These are phyloP conservation scores for Exophiala mesophila DNA, from an alignment of 2,329 filamentous ascomycete genomes.

Conservation along the genomic window DNA sequence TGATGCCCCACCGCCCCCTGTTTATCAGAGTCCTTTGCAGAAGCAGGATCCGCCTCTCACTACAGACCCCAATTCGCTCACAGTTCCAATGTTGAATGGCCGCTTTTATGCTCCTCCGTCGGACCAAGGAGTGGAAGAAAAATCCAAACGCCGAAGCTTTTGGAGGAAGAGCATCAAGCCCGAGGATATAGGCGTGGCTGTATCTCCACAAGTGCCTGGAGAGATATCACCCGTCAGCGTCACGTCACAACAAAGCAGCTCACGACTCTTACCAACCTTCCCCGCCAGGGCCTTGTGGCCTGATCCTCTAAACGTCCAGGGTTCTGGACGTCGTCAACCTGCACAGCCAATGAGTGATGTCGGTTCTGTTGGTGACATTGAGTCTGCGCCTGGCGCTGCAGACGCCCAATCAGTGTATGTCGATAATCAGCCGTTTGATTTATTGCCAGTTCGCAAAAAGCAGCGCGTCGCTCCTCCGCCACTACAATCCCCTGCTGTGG, in stretches of 20 bases:
- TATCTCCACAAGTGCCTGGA: constrained; percentile 28
- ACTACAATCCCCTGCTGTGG: constrained; percentile 12
- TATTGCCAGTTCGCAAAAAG: constrained; percentile 14
- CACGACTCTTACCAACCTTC: constrained; percentile 35
- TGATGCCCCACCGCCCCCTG: constrained; percentile 31
- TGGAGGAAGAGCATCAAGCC: constrained; percentile 28
- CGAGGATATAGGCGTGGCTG: constrained; percentile 31
- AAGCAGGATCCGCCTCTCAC: background rate
- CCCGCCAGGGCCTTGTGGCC: constrained; percentile 35
- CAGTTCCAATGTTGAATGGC: constrained; percentile 3
- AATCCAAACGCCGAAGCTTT: constrained; percentile 27
- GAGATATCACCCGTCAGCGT: constrained; percentile 31
- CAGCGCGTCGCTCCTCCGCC: constrained; percentile 9
- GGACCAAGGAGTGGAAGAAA: constrained; percentile 10
- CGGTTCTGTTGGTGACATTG: constrained; percentile 38
- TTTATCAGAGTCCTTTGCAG: constrained; percentile 16
- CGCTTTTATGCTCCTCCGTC: constrained; percentile 18
- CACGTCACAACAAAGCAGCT: constrained; percentile 35
- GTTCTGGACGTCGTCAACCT: constrained; percentile 9
- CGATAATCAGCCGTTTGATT: constrained; percentile 18
- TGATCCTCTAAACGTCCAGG: constrained; percentile 30
- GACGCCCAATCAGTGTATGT: constrained; percentile 16
- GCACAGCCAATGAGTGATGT: constrained; percentile 27
- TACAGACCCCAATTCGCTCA: constrained; percentile 13
- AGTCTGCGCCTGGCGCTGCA: constrained; percentile 18